phyloP scores from a whole-genome alignment of 2,329 filamentous ascomycete genomes.

The Cordyceps farinosa region DNA sequence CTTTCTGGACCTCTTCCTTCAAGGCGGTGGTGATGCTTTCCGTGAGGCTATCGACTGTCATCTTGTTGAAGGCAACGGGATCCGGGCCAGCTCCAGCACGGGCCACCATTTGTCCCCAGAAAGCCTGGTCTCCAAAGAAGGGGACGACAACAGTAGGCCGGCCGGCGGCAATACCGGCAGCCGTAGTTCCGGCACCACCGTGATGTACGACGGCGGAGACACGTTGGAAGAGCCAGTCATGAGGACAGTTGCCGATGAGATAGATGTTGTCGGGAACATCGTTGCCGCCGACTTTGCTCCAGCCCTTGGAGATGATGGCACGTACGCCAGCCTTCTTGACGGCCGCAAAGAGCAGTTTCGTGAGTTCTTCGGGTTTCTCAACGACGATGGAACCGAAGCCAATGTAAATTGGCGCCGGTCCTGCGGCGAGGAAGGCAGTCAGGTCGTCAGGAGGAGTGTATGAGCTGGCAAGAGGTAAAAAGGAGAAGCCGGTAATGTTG shows the following conservation, averaged over 20 bases:
- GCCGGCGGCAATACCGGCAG: constrained; percentile 57
- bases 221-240: constrained; percentile 62
- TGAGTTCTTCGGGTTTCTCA: constrained; percentile 52
- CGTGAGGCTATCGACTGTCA: constrained; percentile 55
- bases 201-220: constrained; percentile 61
- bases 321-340: constrained; percentile 54
- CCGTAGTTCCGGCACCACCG: constrained; percentile 63
- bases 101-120: constrained; percentile 63
- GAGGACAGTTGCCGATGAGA: constrained; percentile 62
- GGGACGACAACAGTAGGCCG: constrained; percentile 62
- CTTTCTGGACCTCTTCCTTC: constrained; percentile 42
- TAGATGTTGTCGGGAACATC: constrained; percentile 49
- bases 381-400: constrained; percentile 18
- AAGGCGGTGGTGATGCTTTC: constrained; percentile 51
- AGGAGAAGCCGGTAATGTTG: constrained; percentile 60
- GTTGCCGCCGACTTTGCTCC: constrained; percentile 56
- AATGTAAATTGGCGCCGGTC: constrained; percentile 45
- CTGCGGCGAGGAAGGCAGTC: constrained; percentile 49
- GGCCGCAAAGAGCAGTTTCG: constrained; percentile 56
- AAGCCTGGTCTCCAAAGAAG: constrained; percentile 64
- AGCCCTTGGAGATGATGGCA: constrained; percentile 61
- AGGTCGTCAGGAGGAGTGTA: constrained; percentile 56
- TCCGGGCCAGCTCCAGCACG: constrained; percentile 57
- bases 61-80: constrained; percentile 54
- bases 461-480: constrained; percentile 48